phyloP scores from a whole-genome alignment of 2,329 filamentous ascomycete genomes.

The Aspergillus sp. region DNA sequence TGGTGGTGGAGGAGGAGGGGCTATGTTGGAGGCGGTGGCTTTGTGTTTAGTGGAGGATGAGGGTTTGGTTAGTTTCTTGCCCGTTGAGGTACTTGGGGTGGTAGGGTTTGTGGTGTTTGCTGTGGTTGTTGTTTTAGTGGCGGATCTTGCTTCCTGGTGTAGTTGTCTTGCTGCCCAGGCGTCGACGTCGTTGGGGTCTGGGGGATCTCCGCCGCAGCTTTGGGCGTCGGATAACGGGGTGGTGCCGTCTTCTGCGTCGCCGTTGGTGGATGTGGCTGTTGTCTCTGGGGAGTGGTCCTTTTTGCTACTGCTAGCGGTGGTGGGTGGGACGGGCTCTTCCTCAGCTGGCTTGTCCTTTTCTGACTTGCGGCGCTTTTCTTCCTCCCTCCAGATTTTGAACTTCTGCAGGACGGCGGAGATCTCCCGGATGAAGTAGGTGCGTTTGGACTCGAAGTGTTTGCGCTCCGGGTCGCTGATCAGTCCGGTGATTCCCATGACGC shows the following conservation, averaged over 20 bases:
- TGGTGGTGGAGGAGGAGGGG: background rate
- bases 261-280: conserved; percentile 1
- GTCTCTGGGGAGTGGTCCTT: conserved; percentile 6
- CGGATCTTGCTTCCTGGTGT: conserved; percentile 67
- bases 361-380: conserved; percentile 79
- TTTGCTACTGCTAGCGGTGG: background rate
- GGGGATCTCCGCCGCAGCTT: conserved; percentile 53
- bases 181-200: conserved; percentile 70
- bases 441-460: conserved; percentile 81
- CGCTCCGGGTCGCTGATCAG: conserved; percentile 77
- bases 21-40: background rate
- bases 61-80: conserved; percentile 36
- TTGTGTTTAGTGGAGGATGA: conserved; percentile 10
- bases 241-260: conserved; percentile 42
- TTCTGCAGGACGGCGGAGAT: conserved; percentile 82
- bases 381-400: conserved; percentile 82
- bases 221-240: conserved; percentile 32
- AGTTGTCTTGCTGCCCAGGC: conserved; percentile 73
- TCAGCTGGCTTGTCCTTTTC: conserved; percentile 64
- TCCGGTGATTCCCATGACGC: conserved; percentile 83
- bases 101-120: background rate
- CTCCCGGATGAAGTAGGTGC: conserved; percentile 80
- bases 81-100: conserved; percentile 35
- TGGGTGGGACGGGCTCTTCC: background rate
- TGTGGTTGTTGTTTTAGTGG: conserved; percentile 24